phyloP scores from a whole-genome alignment of 495 filamentous ascomycete genomes.

The Penicillium cosmopolitanum region DNA sequence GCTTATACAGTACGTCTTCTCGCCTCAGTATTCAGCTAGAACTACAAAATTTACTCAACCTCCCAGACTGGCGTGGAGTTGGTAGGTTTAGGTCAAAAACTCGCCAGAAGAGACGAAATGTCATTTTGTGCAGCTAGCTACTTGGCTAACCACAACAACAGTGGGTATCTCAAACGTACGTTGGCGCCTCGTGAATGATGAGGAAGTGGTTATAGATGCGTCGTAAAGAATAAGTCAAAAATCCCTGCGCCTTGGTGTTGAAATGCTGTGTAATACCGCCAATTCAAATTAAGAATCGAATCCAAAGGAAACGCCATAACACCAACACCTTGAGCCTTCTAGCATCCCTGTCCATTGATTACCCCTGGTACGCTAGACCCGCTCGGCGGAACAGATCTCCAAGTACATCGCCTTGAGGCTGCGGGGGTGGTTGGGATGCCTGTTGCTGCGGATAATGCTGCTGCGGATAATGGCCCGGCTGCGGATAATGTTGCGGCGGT shows the following conservation, averaged over 20 bases:
- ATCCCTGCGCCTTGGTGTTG: neutral
- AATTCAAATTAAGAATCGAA: neutral
- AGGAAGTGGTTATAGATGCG: neutral
- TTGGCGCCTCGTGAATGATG: neutral
- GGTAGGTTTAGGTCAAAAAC: too few species aligned
- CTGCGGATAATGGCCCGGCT: slow-evolving; percentile 13
- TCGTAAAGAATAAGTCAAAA: neutral
- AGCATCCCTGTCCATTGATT: slow-evolving; percentile 19
- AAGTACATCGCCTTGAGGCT: slow-evolving; percentile 38
- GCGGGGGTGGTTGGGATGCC: slow-evolving; percentile 9
- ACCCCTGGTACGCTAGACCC: slow-evolving; percentile 40
- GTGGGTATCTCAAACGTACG: neutral
- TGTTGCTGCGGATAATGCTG: slow-evolving; percentile 1
- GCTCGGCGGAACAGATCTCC: slow-evolving; percentile 49
- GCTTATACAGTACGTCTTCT: too few species aligned
- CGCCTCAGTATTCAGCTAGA: too few species aligned
- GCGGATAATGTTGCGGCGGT: slow-evolving; percentile 14
- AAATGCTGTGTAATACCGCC: neutral
- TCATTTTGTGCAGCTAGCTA: neutral
- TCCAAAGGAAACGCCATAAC: neutral
- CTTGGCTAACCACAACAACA: neutral
- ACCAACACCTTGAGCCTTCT: slow-evolving; percentile 6
- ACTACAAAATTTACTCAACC: too few species aligned
- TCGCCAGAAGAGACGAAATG: neutral
- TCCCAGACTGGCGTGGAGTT: too few species aligned